Base-by-base conservation (phyloP, 2,329 filamentous ascomycete species). In the Fonsecaea pugnacius region DNA sequence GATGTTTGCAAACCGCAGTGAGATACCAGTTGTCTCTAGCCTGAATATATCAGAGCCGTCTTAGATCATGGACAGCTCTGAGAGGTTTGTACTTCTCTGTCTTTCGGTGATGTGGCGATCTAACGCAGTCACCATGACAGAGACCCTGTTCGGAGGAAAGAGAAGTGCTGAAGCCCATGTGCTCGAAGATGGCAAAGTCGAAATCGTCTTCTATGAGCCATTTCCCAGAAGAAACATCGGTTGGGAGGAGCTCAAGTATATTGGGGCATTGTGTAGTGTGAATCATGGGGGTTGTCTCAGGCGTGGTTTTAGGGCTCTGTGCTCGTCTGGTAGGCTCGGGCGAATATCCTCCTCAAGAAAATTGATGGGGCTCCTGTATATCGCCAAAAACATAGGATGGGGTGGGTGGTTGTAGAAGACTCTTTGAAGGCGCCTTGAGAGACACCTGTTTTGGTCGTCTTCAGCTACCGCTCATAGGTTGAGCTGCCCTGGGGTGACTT, bases 191-290 rank as follows among this genome's bases (percentile, higher is more conserved):
- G n/a, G 55, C 55, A 21, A 66, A 57, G 30, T 66, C 64, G 27
- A 66, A 66, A 32, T 66, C 56, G 16, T 63, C 51, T 35, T 56
- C 55, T 9, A 66, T 50, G 38, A 66, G 60, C 64, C 64, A 66
- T 33, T 66, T 52, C 12, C 48, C 50, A 7, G 64, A 63, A 27
- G 50, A 33, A 12, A 54, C 18, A 14, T 36, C 54, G 7, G 38
- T 36, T n/a, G n/a, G n/a, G n/a, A n/a, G n/a, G n/a, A n/a, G n/a
- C n/a, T n/a, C n/a, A 24, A 24, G 38, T n/a, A 24, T 24, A 18
- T 18, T 46, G 40, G 38, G 9, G 38, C 14, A 21, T 24, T 24
- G 40, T 46, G 21, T 46, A 21, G 7, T 6, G n/a, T 10, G 40
- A 46, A 8, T 46, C 21, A 21, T n/a, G 40, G 40, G 40, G 10